phyloP scores from a whole-genome alignment of 257 asterid genomes.

The Penstemon eatonii region DNA sequence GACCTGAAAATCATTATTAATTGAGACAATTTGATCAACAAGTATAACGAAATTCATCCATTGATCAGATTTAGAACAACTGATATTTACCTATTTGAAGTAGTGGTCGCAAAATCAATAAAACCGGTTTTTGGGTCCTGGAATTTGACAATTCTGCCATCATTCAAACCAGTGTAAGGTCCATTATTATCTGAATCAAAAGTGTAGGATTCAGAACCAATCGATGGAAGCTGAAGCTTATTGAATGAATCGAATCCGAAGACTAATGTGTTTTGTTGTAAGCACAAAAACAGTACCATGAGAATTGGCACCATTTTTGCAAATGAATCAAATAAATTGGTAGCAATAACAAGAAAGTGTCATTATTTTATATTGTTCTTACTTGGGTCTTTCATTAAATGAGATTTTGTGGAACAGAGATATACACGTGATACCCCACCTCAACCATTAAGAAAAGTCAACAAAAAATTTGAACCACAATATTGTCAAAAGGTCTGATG shows the following conservation, averaged over 20 bases:
- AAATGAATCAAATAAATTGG: no score
- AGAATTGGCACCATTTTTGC: conserved; percentile 5
- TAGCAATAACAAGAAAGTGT: no score
- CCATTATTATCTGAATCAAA: conserved; percentile 33
- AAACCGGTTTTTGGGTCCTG: conserved; percentile 30
- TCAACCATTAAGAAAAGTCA: no score
- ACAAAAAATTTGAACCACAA: no score
- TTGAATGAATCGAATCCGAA: conserved; percentile 22
- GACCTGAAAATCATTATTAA: conserved; percentile 25
- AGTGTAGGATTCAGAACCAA: conserved; percentile 14
- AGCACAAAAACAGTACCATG: conserved; percentile 8
- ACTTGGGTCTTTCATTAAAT: no score
- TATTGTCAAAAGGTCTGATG: no score
- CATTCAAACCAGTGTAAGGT: conserved; percentile 45
- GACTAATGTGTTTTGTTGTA: conserved; percentile 13
- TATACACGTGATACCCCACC: no score
- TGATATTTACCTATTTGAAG: conserved; percentile 39
- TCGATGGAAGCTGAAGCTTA: conserved; percentile 26
- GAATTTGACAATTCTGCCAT: conserved; percentile 49
- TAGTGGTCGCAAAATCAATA: conserved; percentile 42
- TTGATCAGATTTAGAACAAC: no score
- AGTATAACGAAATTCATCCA: no score
- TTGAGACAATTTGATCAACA: no score
- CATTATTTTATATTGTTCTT: no score
- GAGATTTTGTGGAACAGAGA: no score